Percentiles rank a stretch among this genome's conserved stretches.
Conservation (phyloP, 257 asterid species). For the Solanum infundibuliforme region DNA sequence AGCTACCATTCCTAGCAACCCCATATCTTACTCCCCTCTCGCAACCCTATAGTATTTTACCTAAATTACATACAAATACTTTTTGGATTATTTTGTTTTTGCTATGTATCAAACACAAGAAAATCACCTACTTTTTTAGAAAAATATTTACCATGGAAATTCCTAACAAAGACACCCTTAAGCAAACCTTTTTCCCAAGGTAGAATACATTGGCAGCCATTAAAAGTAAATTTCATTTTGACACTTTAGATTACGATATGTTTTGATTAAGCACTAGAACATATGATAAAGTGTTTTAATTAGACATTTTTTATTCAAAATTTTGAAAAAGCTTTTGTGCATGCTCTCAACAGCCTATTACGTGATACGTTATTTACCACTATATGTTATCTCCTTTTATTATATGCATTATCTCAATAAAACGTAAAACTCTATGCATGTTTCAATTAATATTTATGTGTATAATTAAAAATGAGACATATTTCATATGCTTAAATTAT, state of each 20-base stretch:
- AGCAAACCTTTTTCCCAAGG: neutral
- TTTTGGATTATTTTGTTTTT: neutral
- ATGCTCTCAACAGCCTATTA: neutral
- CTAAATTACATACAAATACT: too few species aligned
- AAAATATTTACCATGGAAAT: neutral
- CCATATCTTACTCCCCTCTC: neutral
- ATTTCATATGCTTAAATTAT: neutral
- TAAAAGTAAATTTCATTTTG: neutral
- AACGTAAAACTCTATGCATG: neutral
- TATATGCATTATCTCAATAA: neutral
- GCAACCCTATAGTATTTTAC: neutral
- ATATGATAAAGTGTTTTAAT: neutral
- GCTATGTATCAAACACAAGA: neutral
- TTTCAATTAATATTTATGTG: neutral
- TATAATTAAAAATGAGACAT: neutral
- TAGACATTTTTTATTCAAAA: neutral
- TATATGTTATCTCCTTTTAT: neutral
- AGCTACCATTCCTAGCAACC: neutral
- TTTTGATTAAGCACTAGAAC: neutral
- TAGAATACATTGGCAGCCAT: neutral
- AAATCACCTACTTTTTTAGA: neutral
- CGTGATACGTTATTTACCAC: neutral
- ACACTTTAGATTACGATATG: neutral
- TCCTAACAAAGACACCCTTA: neutral
- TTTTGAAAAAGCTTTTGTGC: neutral